A percentile compares a stretch with the other conserved stretches of the same genome.
These are phyloP conservation scores for Datisca glomerata DNA, from an alignment of 306 rosid genomes.

Conservation along the genomic window DNA sequence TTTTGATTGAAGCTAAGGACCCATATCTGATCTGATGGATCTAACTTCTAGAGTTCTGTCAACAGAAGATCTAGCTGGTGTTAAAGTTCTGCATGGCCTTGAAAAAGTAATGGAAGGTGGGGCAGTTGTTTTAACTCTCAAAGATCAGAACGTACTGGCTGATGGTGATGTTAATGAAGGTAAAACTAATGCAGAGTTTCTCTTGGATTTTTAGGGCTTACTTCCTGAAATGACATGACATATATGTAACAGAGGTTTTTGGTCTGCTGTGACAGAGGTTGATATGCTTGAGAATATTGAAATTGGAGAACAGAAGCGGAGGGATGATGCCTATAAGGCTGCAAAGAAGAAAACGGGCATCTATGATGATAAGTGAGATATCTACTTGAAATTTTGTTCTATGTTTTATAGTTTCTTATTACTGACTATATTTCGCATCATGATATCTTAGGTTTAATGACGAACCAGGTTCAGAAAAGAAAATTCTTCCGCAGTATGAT, in stretches of 20 bases:
- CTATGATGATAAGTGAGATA: constrained; percentile 75
- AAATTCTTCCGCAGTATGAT: constrained; percentile 86
- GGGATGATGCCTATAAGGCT: constrained; percentile 83
- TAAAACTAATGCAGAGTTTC: constrained; percentile 19
- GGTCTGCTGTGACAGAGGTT: constrained; percentile 43
- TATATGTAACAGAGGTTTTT: constrained; percentile 20
- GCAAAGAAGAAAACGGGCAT: constrained; percentile 75
- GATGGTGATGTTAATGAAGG: constrained; percentile 84
- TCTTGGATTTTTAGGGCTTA: constrained; percentile 11
- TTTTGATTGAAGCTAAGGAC: too few relatives aligned
- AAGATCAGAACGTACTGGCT: constrained; percentile 81
- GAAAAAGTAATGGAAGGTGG: constrained; percentile 95
- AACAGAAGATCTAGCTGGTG: constrained; percentile 62
- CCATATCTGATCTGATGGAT: background rate
- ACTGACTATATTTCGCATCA: constrained; percentile 1
- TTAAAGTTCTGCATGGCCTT: constrained; percentile 91
- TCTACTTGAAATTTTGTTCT: constrained; percentile 3
- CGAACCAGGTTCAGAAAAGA: constrained; percentile 61
- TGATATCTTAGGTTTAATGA: constrained; percentile 67
- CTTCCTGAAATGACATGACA: constrained; percentile 17
- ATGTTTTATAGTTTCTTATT: background rate
- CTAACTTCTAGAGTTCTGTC: constrained; percentile 10
- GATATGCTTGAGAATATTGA: constrained; percentile 96
- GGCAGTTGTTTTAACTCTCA: constrained; percentile 85
- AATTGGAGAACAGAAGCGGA: constrained; percentile 80